Conservation (phyloP, 2,329 filamentous ascomycete species). For the Cladophialophora yegresii region DNA sequence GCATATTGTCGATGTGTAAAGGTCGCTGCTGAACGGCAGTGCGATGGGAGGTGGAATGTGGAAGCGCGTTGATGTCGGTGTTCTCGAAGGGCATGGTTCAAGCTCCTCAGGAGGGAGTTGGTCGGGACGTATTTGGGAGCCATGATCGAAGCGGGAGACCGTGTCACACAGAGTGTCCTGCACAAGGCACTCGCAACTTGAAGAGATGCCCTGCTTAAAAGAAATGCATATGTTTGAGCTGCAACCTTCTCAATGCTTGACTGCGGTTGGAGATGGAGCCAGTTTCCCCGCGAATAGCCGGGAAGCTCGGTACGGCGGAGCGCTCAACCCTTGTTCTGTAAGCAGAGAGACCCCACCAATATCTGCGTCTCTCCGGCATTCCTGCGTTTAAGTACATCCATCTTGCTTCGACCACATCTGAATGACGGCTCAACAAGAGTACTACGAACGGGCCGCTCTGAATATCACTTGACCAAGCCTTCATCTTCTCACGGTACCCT, state of each 20-base stretch:
- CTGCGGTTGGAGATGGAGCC: constrained; percentile 1
- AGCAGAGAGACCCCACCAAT: too few relatives aligned
- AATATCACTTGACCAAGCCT: too few relatives aligned
- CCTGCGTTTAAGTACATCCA: too few relatives aligned
- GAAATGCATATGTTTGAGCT: neutral
- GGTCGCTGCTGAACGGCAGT: constrained; percentile 60
- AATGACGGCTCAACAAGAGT: neutral
- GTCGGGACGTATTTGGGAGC: constrained; percentile 23
- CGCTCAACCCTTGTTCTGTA: too few relatives aligned
- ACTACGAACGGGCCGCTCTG: too few relatives aligned
- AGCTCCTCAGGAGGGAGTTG: constrained; percentile 22
- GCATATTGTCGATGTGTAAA: constrained; percentile 82
- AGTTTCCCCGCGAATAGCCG: constrained; percentile 2
- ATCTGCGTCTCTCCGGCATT: too few relatives aligned
- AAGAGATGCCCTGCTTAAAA: neutral
- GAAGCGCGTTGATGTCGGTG: constrained; percentile 14
- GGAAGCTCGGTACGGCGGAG: neutral
- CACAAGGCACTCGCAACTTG: neutral
- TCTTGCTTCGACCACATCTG: neutral
- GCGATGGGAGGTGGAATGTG: constrained; percentile 8
- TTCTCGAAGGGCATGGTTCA: constrained; percentile 24
- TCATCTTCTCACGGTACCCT: too few relatives aligned
- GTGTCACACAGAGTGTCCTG: neutral
- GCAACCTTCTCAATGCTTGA: neutral
- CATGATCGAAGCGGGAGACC: constrained; percentile 15